phyloP scores from a whole-genome alignment of 2,329 filamentous ascomycete genomes.

The Apiospora aurea region DNA sequence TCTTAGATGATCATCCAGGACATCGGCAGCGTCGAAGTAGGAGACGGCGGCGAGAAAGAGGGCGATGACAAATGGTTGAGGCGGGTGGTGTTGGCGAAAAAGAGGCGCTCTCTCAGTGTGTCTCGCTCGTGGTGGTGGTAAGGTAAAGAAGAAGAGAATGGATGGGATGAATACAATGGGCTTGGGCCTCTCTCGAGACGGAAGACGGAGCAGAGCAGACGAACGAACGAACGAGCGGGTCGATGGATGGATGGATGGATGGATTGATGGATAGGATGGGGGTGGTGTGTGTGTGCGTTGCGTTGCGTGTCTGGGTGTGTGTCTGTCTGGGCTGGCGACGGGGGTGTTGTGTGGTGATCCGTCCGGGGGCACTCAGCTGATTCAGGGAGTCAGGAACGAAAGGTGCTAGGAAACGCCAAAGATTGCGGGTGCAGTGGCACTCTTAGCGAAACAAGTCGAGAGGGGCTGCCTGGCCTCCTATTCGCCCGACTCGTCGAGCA shows the following conservation, averaged over 20 bases:
- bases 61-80: slow-evolving; percentile 18
- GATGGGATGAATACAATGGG: slow-evolving; percentile 18
- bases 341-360: neutral
- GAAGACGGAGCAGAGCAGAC: slow-evolving; percentile 15
- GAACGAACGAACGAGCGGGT: slow-evolving; percentile 13
- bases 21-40: slow-evolving; percentile 32
- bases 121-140: slow-evolving; percentile 12
- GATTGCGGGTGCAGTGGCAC: slow-evolving; percentile 33
- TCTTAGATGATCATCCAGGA: slow-evolving; percentile 36
- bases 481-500: slow-evolving; percentile 26
- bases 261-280: neutral
- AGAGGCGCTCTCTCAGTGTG: slow-evolving; percentile 4
- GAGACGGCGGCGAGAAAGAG: slow-evolving; percentile 13
- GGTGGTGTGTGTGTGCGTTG: slow-evolving; percentile 10
- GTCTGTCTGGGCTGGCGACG: neutral
- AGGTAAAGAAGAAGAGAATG: slow-evolving; percentile 19
- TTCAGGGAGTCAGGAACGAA: slow-evolving; percentile 29
- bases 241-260: slow-evolving; percentile 10
- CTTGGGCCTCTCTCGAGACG: slow-evolving; percentile 21
- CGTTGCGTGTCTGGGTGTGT: slow-evolving; percentile 6
- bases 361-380: slow-evolving; percentile 22
- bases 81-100: slow-evolving; percentile 2
- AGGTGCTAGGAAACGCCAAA: slow-evolving; percentile 28
- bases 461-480: slow-evolving; percentile 29
- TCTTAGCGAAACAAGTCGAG: slow-evolving; percentile 31